Evolutionary conservation across 768 basidiomycete species (phyloP), one percentile per base, ranked within the genome.

Genomic region (Leucocoprinus leucothites): DNA sequence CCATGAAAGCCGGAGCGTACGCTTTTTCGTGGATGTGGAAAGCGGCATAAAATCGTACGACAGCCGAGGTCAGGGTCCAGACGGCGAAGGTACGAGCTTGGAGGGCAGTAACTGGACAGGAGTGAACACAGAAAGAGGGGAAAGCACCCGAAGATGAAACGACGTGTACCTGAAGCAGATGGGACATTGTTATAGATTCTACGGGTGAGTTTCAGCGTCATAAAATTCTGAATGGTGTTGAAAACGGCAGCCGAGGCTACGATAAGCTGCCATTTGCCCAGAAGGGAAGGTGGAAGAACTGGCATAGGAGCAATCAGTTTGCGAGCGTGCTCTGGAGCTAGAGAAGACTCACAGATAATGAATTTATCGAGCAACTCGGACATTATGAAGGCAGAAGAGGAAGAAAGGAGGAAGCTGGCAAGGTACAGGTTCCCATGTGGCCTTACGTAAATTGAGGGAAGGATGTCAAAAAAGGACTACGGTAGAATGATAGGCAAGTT

Each of bases 221-320:
- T 60, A 63, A 91, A 87, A 70, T 90, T 95, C 69, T 97, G 93
- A 2, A 84, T 63, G 1, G 86, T 83, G 75, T 98, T 98, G 77
- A 96, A 91, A 24, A 93, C 55, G 14, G 93, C 91, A 48, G 86
- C 79, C 19, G 77, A 73, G 35, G 92, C 82, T 35, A 94, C 83
- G 57, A 95, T 62, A 50, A 97, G 81, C 69, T 94, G 89, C 94
- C 94, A 98, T 67, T 84, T 80, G 1, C 93, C 92, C 8, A 99
- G 81, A 65, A 74, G 72, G 13, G 75, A 72, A 46, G 82, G 72
- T 0, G 91, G 91, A 9, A 93, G 75, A 63, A 76, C 87, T 89
- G 53, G 9, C 25, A 22, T 19, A 25, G 4, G 43, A 61, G 1
- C 13, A 51, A 64, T 53, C 11, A 43, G 38, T 26, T 7, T 36